A percentile compares a stretch with the other conserved stretches of the same genome.
Evolutionary conservation across 78 protist genomes (phyloP).

Genomic region (Anaeramoeba ignava): DNA sequence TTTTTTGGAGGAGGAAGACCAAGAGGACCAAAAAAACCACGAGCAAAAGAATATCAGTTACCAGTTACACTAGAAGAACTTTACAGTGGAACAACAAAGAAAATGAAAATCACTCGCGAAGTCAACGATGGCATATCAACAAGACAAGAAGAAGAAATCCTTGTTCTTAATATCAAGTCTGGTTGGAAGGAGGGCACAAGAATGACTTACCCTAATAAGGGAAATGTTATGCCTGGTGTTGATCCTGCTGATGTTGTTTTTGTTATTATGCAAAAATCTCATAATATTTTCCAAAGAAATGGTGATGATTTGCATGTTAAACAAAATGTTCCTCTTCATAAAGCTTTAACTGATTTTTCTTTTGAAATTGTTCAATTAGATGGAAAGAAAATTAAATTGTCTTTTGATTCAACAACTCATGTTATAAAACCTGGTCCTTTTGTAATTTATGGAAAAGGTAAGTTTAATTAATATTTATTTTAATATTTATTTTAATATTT

Average conservation of each 20-base stretch:
- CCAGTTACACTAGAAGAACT: not conserved
- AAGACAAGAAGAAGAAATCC: not conserved
- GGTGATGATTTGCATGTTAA: constrained; percentile 26
- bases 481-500: too few relatives aligned
- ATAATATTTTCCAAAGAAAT: constrained; percentile 36
- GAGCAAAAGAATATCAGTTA: too few relatives aligned
- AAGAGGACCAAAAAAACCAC: too few relatives aligned
- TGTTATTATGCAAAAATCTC: constrained; percentile 45
- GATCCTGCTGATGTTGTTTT: constrained; percentile 49
- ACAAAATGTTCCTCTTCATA: constrained; percentile 2
- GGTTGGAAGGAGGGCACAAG: constrained; percentile 66
- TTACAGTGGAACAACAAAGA: not conserved
- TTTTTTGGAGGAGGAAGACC: too few relatives aligned
- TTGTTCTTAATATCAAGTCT: constrained; percentile 28
- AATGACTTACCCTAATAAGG: constrained; percentile 39
- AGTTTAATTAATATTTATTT: too few relatives aligned
- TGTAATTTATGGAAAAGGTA: too few relatives aligned
- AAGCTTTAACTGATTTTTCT: constrained; percentile 24
- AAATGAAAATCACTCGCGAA: not conserved
- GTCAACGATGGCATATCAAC: not conserved
- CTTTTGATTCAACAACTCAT: not conserved
- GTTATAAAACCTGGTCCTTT: not conserved
- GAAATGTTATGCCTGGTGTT: constrained; percentile 20
- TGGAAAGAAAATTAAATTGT: not conserved
- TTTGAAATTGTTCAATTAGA: not conserved